These are phyloP conservation scores for Mycosphaerelloides madeirae DNA, from an alignment of 2,329 filamentous ascomycete species.

Conservation along the genomic window DNA sequence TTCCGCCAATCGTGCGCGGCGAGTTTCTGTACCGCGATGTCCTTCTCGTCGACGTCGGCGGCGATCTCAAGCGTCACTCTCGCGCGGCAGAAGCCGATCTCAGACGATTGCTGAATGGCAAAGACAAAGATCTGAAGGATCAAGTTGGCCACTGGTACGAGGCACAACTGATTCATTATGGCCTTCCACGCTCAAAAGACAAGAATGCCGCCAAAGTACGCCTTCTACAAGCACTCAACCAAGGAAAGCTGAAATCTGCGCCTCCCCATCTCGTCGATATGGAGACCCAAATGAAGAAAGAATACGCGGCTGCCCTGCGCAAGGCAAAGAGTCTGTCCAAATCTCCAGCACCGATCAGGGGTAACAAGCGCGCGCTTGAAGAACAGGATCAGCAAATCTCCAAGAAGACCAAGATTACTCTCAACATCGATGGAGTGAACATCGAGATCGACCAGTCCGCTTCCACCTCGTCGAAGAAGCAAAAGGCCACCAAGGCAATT, in stretches of 20 bases:
- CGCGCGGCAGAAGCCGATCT: slow-evolving; percentile 25
- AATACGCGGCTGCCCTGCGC: slow-evolving; percentile 50
- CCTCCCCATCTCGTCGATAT: slow-evolving; percentile 47
- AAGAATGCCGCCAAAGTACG: slow-evolving; percentile 57
- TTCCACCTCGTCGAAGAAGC: background rate
- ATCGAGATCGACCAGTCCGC: slow-evolving; percentile 24
- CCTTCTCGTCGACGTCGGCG: slow-evolving; percentile 27
- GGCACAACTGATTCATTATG: slow-evolving; percentile 60
- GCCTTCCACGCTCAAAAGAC: slow-evolving; percentile 51
- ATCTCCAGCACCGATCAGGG: slow-evolving; percentile 1
- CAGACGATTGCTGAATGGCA: slow-evolving; percentile 22
- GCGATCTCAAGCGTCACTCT: slow-evolving; percentile 26
- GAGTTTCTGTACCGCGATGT: slow-evolving; percentile 29
- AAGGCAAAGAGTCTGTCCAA: slow-evolving; percentile 32
- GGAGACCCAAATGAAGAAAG: slow-evolving; percentile 54
- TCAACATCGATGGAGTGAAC: slow-evolving; percentile 22
- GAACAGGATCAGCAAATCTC: slow-evolving; percentile 13
- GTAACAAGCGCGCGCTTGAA: slow-evolving; percentile 23
- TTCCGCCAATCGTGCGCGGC: slow-evolving; percentile 21
- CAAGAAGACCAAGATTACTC: slow-evolving; percentile 26
- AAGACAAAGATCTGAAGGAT: slow-evolving; percentile 37
- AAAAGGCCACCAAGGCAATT: background rate
- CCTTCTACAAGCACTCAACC: slow-evolving; percentile 53
- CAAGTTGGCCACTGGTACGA: slow-evolving; percentile 58
- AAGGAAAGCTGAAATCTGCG: slow-evolving; percentile 43